Conservation (phyloP, 768 basidiomycete genomes). For the Agrocybe praecox region DNA sequence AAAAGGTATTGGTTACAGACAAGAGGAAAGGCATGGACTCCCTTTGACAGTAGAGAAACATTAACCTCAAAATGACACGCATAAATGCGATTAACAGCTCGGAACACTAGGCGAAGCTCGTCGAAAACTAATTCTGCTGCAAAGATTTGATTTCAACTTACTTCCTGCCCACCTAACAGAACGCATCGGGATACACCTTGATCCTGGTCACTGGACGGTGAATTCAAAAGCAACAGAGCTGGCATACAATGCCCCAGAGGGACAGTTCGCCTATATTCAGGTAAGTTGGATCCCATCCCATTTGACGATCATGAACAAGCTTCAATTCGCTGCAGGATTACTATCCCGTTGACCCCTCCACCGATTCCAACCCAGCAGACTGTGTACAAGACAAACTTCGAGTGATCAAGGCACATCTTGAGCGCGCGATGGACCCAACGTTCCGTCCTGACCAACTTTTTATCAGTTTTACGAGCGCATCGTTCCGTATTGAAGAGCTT, state of each 20-base stretch:
- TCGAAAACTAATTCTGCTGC: slow-evolving; percentile 50
- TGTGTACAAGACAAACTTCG: slow-evolving; percentile 48
- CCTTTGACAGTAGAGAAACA: neutral
- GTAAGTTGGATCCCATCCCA: slow-evolving; percentile 23
- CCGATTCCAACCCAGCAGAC: slow-evolving; percentile 30
- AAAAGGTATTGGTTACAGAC: slow-evolving; percentile 48
- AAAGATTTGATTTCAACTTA: slow-evolving; percentile 44
- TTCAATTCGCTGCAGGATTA: slow-evolving; percentile 31
- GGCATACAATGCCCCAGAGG: slow-evolving; percentile 36
- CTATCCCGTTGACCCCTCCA: slow-evolving; percentile 37
- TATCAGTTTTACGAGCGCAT: slow-evolving; percentile 49
- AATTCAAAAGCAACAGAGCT: slow-evolving; percentile 47
- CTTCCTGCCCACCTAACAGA: slow-evolving; percentile 38
- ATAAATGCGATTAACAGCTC: slow-evolving; percentile 27
- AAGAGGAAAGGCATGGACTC: slow-evolving; percentile 31
- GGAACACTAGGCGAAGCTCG: slow-evolving; percentile 52
- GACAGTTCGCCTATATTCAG: slow-evolving; percentile 47
- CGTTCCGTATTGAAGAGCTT: slow-evolving; percentile 34
- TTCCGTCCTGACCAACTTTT: slow-evolving; percentile 42
- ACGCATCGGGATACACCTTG: slow-evolving; percentile 47
- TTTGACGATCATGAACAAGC: neutral
- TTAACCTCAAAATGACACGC: neutral
- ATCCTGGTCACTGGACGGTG: slow-evolving; percentile 44
- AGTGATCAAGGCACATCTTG: slow-evolving; percentile 38
- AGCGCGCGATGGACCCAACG: slow-evolving; percentile 35